These are phyloP conservation scores for Xylaria multiplex DNA, from an alignment of 2,329 filamentous ascomycete species.

Conservation along the genomic window DNA sequence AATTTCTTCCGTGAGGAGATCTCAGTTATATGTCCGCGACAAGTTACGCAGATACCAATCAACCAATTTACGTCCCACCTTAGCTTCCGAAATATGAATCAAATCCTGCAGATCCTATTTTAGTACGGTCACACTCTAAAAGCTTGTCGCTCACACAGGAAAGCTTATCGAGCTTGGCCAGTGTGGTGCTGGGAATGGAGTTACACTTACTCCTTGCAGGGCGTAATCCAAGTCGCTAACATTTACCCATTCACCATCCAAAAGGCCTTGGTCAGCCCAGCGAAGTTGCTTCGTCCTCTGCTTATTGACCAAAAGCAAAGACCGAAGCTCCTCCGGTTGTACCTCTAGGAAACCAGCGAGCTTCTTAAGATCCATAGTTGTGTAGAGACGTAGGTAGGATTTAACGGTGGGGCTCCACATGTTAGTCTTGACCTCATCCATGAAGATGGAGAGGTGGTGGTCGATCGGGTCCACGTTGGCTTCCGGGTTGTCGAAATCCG, in stretches of 20 bases:
- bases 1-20: constrained; percentile 26
- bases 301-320: constrained; percentile 97
- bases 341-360: constrained; percentile 97
- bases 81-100: constrained; percentile 98
- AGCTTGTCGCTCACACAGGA: constrained; percentile 41
- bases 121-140: constrained; percentile 41
- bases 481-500: constrained; percentile 96
- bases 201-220: constrained; percentile 81
- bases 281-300: constrained; percentile 96
- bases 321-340: constrained; percentile 92
- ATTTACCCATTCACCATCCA: constrained; percentile 93
- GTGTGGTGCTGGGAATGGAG: constrained; percentile 5
- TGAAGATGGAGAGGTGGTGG: constrained; percentile 97
- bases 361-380: constrained; percentile 99
- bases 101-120: constrained; percentile 71
- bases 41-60: constrained; percentile 99
- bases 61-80: constrained; percentile 95
- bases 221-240: constrained; percentile 97
- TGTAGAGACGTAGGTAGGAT: constrained; percentile 98
- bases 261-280: constrained; percentile 88
- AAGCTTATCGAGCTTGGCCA: constrained; percentile 34
- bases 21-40: constrained; percentile 85
- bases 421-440: constrained; percentile 99
- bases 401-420: constrained; percentile 98
- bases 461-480: constrained; percentile 96